Base-by-base conservation (phyloP, 2,329 filamentous ascomycete species). In the Aspergillus sp. region DNA sequence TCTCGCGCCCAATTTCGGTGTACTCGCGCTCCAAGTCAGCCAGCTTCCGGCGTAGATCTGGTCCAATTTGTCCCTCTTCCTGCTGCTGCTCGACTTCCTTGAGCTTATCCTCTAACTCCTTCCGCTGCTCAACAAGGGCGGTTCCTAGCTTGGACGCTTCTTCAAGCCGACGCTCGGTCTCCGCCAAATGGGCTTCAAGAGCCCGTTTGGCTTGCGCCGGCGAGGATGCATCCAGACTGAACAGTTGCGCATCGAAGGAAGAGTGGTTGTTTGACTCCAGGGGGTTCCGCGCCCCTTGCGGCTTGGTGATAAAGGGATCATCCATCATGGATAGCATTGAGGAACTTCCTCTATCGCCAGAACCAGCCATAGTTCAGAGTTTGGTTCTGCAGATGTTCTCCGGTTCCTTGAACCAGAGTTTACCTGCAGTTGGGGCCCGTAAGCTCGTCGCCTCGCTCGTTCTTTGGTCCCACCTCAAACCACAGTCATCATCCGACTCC, bases 1-100 rank as follows among this genome's bases (percentile, higher is more conserved):
- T 95, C 75, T 98, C 94, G 65, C 90, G 86, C 13, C 93, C 93
- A 51, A 98, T 89, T 73, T 97, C 93, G 75, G 96, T 94, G 80
- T 96, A 98, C 72, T 99, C 95, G 76, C 88, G 91, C 77, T 99
- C 95, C 62, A 99, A 88, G 65, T 96, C 93, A 15, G 87, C 84
- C 57, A 99, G 84, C 78, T 91, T 93, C 71, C 90, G 86, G 62
- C 91, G 91, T 70, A 99, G 81, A 67, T 97, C 93, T 3, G 91
- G 88, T 0, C 89, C 89, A 55, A 98, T 87, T 64, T 97, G 91
- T 25, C 87, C 87, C 68, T 95, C 91, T 49, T 86, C 83, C 71
- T 92, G 84, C 62, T 91, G 83, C 72, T 89, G 87, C 70, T 96
- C 91, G 3, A 99, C 89, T 72, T 98, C 93, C 69, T 89, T 88